Conservation (phyloP, 495 filamentous ascomycete genomes). For the Aspergillus sclerotiicarbonarius region DNA sequence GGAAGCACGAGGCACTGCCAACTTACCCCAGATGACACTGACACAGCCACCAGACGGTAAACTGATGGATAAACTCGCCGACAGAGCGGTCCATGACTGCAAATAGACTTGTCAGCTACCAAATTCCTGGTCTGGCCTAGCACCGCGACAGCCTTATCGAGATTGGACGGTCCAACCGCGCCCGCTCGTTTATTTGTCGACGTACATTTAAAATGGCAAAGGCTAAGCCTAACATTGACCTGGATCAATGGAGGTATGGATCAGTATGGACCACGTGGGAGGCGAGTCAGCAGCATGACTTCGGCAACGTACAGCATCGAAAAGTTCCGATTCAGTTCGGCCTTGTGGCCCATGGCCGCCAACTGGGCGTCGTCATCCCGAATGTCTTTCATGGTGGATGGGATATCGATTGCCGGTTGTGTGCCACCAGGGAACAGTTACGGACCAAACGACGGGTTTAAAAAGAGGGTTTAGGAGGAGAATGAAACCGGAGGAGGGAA, state of each 20-base stretch:
- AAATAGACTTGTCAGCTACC: constrained; percentile 14
- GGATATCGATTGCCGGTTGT: not conserved
- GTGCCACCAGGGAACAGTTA: not conserved
- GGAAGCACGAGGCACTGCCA: not conserved
- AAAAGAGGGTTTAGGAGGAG: constrained; percentile 1
- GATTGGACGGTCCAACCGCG: not conserved
- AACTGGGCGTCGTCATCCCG: constrained; percentile 50
- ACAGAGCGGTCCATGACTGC: constrained; percentile 54
- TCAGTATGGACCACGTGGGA: constrained; percentile 13
- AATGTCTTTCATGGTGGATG: constrained; percentile 25
- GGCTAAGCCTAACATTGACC: constrained; percentile 53
- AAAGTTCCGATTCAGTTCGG: constrained; percentile 60
- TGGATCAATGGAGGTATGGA: constrained; percentile 12
- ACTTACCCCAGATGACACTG: constrained; percentile 51
- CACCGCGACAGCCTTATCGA: not conserved
- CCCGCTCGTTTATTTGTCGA: constrained; percentile 2
- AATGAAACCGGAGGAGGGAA: constrained; percentile 4
- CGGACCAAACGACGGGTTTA: constrained; percentile 1
- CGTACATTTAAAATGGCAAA: constrained; percentile 54
- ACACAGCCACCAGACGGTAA: constrained; percentile 46
- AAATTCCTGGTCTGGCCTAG: not conserved
- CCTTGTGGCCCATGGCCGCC: constrained; percentile 64
- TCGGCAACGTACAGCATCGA: constrained; percentile 38
- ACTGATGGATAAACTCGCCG: constrained; percentile 48
- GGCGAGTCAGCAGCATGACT: not conserved